Conservation (phyloP, 495 filamentous ascomycete genomes). For the Lophiotrema nucula region DNA sequence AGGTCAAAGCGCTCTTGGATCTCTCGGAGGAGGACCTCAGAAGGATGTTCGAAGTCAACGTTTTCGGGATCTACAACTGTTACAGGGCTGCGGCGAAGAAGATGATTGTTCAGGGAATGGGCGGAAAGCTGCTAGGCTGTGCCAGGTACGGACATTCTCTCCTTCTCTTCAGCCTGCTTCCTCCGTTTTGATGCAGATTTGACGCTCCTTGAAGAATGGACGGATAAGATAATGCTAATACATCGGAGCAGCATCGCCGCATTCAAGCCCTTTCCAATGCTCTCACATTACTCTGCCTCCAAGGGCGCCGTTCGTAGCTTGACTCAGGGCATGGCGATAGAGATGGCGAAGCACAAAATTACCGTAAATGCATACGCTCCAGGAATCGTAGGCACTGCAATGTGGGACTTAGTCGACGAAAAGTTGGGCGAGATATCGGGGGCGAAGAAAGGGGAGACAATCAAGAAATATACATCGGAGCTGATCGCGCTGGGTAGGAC, state of each 20-base stretch:
- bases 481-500: constrained; percentile 51
- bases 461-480: constrained; percentile 47
- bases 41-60: constrained; percentile 55
- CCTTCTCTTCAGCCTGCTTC: too few relatives aligned
- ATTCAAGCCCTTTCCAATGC: constrained; percentile 52
- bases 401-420: constrained; percentile 61
- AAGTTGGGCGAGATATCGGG: constrained; percentile 49
- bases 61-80: constrained; percentile 60
- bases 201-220: too few relatives aligned
- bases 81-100: constrained; percentile 54
- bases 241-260: constrained; percentile 54
- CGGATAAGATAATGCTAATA: too few relatives aligned
- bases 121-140: constrained; percentile 58
- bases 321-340: constrained; percentile 57
- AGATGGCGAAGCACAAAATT: constrained; percentile 55
- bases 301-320: constrained; percentile 63
- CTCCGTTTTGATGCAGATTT: too few relatives aligned
- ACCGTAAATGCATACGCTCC: constrained; percentile 63
- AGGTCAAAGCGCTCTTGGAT: constrained; percentile 53
- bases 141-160: too few relatives aligned
- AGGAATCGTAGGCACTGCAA: constrained; percentile 59
- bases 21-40: constrained; percentile 51
- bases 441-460: constrained; percentile 50
- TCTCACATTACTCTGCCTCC: constrained; percentile 57
- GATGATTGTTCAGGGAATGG: constrained; percentile 50